Evolutionary conservation across 1,284 basidiomycete species (phyloP), one percentile per base, ranked within the genome.

Genomic region (Marasmius tenuissimus): DNA sequence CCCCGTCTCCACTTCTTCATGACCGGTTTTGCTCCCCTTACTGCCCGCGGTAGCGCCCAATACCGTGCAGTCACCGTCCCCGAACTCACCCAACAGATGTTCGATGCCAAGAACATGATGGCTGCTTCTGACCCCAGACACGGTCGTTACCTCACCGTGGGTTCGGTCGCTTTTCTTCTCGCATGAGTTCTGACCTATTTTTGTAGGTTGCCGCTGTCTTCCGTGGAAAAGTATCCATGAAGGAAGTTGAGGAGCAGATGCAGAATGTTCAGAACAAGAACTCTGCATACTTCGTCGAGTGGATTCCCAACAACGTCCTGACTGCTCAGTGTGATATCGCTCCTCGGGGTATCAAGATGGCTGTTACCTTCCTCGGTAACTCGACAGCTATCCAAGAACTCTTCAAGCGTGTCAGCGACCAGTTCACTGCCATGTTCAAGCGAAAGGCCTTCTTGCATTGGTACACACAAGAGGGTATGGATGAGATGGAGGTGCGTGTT

Each of bases 1-100:
- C 95, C 95, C 63, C 94, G 96, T 90, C 91, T 98, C 50, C 97
- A 98, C 80, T 98, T 98, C 88, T 98, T 98, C 87, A 94, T 97
- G 90, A 95, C 95, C 69, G 96, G 96, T 67, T 98, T 94, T 70
- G 96, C 97, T 63, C 96, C 96, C 42, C 81, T 98, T 63, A 97
- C 96, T 63, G 93, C 96, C 38, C 90, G 94, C 48, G 94, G 94
- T 65, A 96, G 93, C 75, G 91, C 94, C 71, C 92, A 94, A 72
- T 97, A 94, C 85, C 93, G 96, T 67, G 95, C 95, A 39, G 94
- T 97, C 72, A 93, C 93, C 61, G 96, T 98, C 49, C 93, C 96
- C 37, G 96, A 98, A 81, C 86, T 98, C 67, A 97, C 96, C 10
- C 92, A 94, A 76, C 96, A 98, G 75, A 98, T 98, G 96, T 98